Evolutionary conservation across 257 asterid species (phyloP), one percentile per base, ranked within the genome.

Genomic region (Solanum appendiculatum): DNA sequence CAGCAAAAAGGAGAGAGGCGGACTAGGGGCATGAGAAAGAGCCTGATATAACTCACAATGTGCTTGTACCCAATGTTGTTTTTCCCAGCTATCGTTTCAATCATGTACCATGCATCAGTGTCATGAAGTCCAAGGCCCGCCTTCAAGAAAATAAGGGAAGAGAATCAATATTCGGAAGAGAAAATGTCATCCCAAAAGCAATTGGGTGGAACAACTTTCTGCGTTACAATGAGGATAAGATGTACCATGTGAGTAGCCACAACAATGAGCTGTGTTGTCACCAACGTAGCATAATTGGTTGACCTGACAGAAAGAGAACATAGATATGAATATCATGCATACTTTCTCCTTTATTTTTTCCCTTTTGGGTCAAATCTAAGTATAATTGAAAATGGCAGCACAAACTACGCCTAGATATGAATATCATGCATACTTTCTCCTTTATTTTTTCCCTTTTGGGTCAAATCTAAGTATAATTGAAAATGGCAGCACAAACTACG

Each of bases 121-220:
- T 97, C 99, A 72, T 98, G 90, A 91, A 97, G 97, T 88, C 98
- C 99, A 87, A 97, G 88, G 36, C 98, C 99, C 90, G 97, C 98
- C 99, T 96, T 86, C 86, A 88, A 48, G 54, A 81, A 40, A 88
- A 70, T 64, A 87, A 88, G 93, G 84, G 77, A 87, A 78, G 89
- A 84, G 89, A 83, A 89, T 81, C 87, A 89, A 54, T 88, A 88
- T 84, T 89, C 82, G 86, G 86, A 42, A 86, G 82, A 73, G 51
- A 63, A 68, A 37, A 18, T 82, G 81, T 23, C 15, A 39, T 31
- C 60, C 77, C 66, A 73, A 46, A 4, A 68, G 85, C 21, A 72
- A 72, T 12, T 29, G 23, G 69, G 51, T 85, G 37, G 70, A 85
- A 44, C 31, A 54, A 70, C 13, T 75, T 68, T 85, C 44, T 70